Conservation (phyloP, 2,329 filamentous ascomycete genomes). For the Alternaria postmessia region DNA sequence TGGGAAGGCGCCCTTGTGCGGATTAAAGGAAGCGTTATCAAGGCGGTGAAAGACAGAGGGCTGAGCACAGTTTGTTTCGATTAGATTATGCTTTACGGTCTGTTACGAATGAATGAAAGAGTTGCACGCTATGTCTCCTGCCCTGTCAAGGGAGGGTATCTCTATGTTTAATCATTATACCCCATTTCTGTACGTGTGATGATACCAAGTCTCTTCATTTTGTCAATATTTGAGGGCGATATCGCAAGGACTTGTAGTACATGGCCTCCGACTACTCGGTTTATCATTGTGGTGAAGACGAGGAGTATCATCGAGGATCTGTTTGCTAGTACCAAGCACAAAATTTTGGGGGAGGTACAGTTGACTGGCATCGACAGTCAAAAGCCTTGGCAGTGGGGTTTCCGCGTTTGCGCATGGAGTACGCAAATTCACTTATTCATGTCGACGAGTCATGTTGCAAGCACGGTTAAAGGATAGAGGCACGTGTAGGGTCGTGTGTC, state of each 20-base stretch:
- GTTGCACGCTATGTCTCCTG: background rate
- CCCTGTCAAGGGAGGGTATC: background rate
- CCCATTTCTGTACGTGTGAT: background rate
- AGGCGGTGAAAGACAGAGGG: slow-evolving; percentile 3
- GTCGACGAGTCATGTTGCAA: background rate
- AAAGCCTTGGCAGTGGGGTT: background rate
- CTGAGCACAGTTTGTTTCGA: slow-evolving; percentile 17
- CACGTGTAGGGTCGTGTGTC: background rate
- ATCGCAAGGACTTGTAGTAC: background rate
- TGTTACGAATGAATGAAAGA: slow-evolving; percentile 1
- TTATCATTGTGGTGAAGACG: background rate
- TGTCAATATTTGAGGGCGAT: background rate
- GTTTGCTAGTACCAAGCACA: background rate
- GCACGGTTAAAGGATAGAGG: background rate
- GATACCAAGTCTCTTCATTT: background rate
- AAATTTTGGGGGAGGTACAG: background rate
- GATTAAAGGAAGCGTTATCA: slow-evolving; percentile 9
- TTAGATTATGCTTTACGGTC: slow-evolving; percentile 5
- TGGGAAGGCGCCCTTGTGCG: slow-evolving; percentile 2
- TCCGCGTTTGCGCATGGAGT: background rate
- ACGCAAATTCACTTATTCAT: background rate
- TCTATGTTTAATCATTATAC: background rate
- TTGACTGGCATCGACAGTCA: background rate
- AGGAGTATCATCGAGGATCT: background rate
- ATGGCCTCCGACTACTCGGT: background rate